Evolutionary conservation across 2,329 filamentous ascomycete genomes (phyloP).

Genomic region (Aspergillus pseudotamarii): DNA sequence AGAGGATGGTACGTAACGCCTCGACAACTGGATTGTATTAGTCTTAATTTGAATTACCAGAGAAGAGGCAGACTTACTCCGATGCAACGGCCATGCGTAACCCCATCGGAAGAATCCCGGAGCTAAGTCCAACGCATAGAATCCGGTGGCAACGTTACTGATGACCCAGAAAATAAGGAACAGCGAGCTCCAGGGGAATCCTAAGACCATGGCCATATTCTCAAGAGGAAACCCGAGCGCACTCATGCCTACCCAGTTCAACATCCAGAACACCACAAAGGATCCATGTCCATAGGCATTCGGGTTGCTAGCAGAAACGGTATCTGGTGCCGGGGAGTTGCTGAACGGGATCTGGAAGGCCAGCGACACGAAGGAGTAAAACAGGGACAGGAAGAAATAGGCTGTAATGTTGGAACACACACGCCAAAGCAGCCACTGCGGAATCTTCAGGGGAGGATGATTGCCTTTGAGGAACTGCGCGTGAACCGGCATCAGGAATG

Average conservation of each 20-base stretch:
- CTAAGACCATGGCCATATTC: slow-evolving; percentile 66
- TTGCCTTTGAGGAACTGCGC: slow-evolving; percentile 57
- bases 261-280: slow-evolving; percentile 66
- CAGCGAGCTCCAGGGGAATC: slow-evolving; percentile 62
- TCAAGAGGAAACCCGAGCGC: slow-evolving; percentile 66
- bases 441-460: slow-evolving; percentile 61
- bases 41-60: no score
- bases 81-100: slow-evolving; percentile 66
- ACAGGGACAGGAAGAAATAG: slow-evolving; percentile 65
- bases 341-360: slow-evolving; percentile 66
- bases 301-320: slow-evolving; percentile 50
- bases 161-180: slow-evolving; percentile 72
- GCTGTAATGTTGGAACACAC: slow-evolving; percentile 58
- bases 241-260: slow-evolving; percentile 66
- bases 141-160: slow-evolving; percentile 63
- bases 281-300: slow-evolving; percentile 60
- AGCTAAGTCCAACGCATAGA: slow-evolving; percentile 62
- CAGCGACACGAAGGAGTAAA: slow-evolving; percentile 65
- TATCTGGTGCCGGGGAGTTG: slow-evolving; percentile 50
- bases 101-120: slow-evolving; percentile 64
- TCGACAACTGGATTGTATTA: slow-evolving; percentile 52
- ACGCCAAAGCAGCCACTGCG: slow-evolving; percentile 62
- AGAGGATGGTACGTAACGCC: slow-evolving; percentile 62
- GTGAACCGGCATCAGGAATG: slow-evolving; percentile 67
- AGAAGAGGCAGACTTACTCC: slow-evolving; percentile 42